These are phyloP conservation scores for Saksenaea oblongispora DNA, from an alignment of 371 early-diverging fungal species.

Conservation along the genomic window DNA sequence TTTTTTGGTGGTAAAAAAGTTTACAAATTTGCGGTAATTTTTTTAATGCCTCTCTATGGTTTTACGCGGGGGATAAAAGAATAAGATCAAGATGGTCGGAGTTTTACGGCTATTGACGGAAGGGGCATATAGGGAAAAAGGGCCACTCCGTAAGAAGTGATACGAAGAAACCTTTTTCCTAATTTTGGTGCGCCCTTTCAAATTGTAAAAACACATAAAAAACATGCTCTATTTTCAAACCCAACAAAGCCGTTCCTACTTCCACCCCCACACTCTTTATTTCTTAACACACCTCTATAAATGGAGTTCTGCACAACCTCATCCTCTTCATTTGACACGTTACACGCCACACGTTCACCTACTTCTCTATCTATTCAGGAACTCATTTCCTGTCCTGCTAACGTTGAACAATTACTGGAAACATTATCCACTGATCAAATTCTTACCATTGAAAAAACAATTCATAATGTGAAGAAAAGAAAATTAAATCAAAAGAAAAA, in stretches of 20 bases:
- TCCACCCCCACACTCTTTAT: background rate
- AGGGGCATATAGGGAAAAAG: too few relatives aligned
- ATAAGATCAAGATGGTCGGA: too few relatives aligned
- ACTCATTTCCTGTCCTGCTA: slow-evolving; percentile 31
- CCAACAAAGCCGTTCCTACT: background rate
- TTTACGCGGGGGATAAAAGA: too few relatives aligned
- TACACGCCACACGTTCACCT: slow-evolving; percentile 20
- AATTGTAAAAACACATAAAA: background rate
- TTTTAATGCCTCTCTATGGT: too few relatives aligned
- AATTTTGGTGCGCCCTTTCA: background rate
- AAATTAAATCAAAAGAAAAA: slow-evolving; percentile 26
- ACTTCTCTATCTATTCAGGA: slow-evolving; percentile 39
- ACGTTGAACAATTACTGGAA: slow-evolving; percentile 35
- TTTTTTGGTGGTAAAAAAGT: too few relatives aligned
- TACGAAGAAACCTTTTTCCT: background rate
- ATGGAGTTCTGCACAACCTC: slow-evolving; percentile 31
- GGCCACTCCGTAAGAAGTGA: too few relatives aligned
- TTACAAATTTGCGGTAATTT: too few relatives aligned
- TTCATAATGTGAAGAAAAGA: slow-evolving; percentile 39
- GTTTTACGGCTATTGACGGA: background rate
- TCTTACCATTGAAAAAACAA: slow-evolving; percentile 33
- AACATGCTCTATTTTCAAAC: background rate
- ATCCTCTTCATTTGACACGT: slow-evolving; percentile 14
- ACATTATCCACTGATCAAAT: slow-evolving; percentile 39
- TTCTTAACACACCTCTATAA: slow-evolving; percentile 14